Base-by-base conservation (phyloP, 192 early-diverging fungal genomes). In the Obelidium mucronatum region DNA sequence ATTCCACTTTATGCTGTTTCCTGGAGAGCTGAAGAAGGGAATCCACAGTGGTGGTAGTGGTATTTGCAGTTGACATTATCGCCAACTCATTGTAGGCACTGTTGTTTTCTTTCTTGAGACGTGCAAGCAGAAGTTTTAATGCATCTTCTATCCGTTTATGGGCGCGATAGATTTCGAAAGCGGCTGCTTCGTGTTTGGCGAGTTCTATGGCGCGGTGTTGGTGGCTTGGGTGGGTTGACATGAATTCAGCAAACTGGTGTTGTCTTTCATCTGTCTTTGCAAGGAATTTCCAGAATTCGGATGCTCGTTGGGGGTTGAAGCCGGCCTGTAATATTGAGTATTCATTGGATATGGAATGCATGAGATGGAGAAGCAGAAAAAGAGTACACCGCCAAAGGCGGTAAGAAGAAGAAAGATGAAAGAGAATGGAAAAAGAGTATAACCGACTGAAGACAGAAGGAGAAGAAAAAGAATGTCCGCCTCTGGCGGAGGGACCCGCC, bases 161-260 rank as follows among this genome's bases (percentile, higher is more conserved):
- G 17, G 79, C 54, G 17, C 56, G 44, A 59, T 78, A 84, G 1
- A 84, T 78, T 40, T 68, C 67, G 75, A 78, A 60, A n/a, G 83
- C 83, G 24, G 73, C 64, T 26, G 69, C 40, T 28, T 82, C 75
- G 52, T 82, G 80, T 30, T 66, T 33, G 30, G 26, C n/a, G 3
- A 81, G 75, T 28, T 85, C 79, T 2, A 48, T 26, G n/a, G 84
- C 81, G 17, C 84, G 80, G n/a, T 37, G 44, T 0, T 35, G 35
- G 52, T 85, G 84, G 0, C 69, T 73, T n/a, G 84, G 84, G 51
- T 85, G 84, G 51, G 77, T 66, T 56, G 72, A 75, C 24, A 76
- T 30, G 61, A 84, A 80, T 62, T 84, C 83, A 28, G 22, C 13
- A 30, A 74, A 72, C 17, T 8, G 33, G 26, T 26, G 24, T 6